phyloP scores from a whole-genome alignment of 495 filamentous ascomycete species.

The Hypomontagnella monticulosa region DNA sequence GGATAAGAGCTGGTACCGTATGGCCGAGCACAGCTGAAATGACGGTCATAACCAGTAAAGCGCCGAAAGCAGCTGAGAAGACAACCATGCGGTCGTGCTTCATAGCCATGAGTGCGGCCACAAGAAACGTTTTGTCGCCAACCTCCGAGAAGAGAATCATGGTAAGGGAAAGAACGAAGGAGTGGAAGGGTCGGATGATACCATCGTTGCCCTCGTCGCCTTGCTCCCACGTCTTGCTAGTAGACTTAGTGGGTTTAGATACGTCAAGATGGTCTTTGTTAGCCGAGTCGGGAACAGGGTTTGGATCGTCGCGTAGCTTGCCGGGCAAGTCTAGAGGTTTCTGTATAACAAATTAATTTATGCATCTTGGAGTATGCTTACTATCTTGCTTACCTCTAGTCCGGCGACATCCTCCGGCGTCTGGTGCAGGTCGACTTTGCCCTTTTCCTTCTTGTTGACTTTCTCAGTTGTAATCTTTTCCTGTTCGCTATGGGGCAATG shows the following conservation, averaged over 20 bases:
- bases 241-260: conserved; percentile 57
- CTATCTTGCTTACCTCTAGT: conserved; percentile 72
- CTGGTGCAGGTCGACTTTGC: conserved; percentile 54
- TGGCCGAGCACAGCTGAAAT: conserved; percentile 97
- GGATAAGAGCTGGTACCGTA: conserved; percentile 88
- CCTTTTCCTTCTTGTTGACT: conserved; percentile 48
- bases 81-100: conserved; percentile 92
- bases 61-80: conserved; percentile 92
- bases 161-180: conserved; percentile 88
- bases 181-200: conserved; percentile 86
- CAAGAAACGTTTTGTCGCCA: conserved; percentile 97
- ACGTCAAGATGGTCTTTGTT: conserved; percentile 75
- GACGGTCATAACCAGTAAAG: conserved; percentile 91
- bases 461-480: conserved; percentile 61
- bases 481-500: conserved; percentile 81
- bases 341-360: conserved; percentile 58
- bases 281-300: conserved; percentile 73
- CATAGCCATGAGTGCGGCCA: conserved; percentile 99
- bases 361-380: no score
- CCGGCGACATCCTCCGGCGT: conserved; percentile 61
- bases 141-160: conserved; percentile 99
- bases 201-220: conserved; percentile 62
- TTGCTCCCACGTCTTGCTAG: conserved; percentile 42
- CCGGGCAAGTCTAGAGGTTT: conserved; percentile 84
- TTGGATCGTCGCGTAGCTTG: conserved; percentile 80